Percentiles rank a stretch among this genome's conserved stretches.
Evolutionary conservation across 2,329 filamentous ascomycete genomes (phyloP).

Genomic region (Beauveria bassiana): DNA sequence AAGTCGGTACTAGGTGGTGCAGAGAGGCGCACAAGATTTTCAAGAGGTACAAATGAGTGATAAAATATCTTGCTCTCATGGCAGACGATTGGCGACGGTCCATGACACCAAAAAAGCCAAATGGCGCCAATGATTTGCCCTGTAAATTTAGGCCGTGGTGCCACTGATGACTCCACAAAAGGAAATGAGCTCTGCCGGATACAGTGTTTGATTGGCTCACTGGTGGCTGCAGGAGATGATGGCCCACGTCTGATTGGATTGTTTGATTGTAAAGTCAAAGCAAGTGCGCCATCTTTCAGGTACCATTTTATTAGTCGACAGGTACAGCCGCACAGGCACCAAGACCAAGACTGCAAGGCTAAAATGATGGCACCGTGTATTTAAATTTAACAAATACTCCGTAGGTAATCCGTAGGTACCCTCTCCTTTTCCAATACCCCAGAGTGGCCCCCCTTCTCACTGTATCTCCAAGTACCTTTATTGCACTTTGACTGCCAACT

Average conservation of each 20-base stretch:
- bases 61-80: background rate
- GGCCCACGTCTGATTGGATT: conserved; percentile 11
- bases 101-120: background rate
- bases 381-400: background rate
- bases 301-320: background rate
- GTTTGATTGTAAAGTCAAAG: background rate
- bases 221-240: background rate
- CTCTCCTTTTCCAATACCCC: background rate
- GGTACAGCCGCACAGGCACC: background rate
- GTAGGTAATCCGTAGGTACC: background rate
- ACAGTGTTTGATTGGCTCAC: background rate
- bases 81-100: background rate
- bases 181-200: background rate
- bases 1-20: background rate
- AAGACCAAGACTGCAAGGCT: background rate
- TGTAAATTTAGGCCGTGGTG: background rate
- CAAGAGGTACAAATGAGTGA: background rate
- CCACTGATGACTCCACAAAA: background rate
- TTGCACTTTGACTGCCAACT: background rate
- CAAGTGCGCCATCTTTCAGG: background rate
- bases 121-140: no score
- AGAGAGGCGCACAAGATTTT: background rate
- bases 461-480: background rate
- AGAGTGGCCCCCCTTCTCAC: background rate
- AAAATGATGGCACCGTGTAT: background rate